Evolutionary conservation across 2,329 filamentous ascomycete species (phyloP).

Genomic region (Chalaropsis ovoidea): DNA sequence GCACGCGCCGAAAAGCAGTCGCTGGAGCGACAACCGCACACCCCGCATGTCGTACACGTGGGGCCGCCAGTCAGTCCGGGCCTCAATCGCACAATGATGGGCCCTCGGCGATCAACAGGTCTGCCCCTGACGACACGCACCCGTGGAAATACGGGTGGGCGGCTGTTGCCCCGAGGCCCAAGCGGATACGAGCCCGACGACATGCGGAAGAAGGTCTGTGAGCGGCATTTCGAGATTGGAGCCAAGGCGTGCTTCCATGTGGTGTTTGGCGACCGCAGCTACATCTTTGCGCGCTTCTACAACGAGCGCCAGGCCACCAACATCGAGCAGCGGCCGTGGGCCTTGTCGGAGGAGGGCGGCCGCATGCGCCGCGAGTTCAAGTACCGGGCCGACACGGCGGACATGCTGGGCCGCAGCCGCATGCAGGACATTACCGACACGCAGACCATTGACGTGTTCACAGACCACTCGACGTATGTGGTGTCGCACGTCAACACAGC

Average conservation of each 20-base stretch:
- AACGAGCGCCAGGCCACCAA: slow-evolving; percentile 68
- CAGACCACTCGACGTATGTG: slow-evolving; percentile 61
- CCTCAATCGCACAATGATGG: slow-evolving; percentile 19
- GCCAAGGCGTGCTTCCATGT: slow-evolving; percentile 94
- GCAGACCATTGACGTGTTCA: slow-evolving; percentile 75
- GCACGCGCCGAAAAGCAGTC: slow-evolving; percentile 28
- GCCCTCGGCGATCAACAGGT: slow-evolving; percentile 3
- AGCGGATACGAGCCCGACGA: slow-evolving; percentile 76
- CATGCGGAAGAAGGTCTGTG: slow-evolving; percentile 64
- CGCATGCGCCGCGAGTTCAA: slow-evolving; percentile 68
- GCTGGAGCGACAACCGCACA: slow-evolving; percentile 26
- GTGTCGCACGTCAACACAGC: slow-evolving; percentile 52
- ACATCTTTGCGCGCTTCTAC: slow-evolving; percentile 84
- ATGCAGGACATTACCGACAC: slow-evolving; percentile 62
- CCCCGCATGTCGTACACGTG: slow-evolving; percentile 14
- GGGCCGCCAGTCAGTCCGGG: slow-evolving; percentile 26
- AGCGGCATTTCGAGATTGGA: slow-evolving; percentile 79
- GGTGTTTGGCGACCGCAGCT: slow-evolving; percentile 90
- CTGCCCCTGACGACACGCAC: slow-evolving; percentile 32
- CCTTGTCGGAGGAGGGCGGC: slow-evolving; percentile 46
- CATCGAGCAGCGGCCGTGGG: slow-evolving; percentile 82
- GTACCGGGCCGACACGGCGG: slow-evolving; percentile 61
- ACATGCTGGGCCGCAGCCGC: slow-evolving; percentile 53
- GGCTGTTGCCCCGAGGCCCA: slow-evolving; percentile 58
- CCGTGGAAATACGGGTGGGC: slow-evolving; percentile 31